Evolutionary conservation across 371 early-diverging fungal species (phyloP), one percentile per base, ranked within the genome.

Genomic region (Sporodiniella umbellata): DNA sequence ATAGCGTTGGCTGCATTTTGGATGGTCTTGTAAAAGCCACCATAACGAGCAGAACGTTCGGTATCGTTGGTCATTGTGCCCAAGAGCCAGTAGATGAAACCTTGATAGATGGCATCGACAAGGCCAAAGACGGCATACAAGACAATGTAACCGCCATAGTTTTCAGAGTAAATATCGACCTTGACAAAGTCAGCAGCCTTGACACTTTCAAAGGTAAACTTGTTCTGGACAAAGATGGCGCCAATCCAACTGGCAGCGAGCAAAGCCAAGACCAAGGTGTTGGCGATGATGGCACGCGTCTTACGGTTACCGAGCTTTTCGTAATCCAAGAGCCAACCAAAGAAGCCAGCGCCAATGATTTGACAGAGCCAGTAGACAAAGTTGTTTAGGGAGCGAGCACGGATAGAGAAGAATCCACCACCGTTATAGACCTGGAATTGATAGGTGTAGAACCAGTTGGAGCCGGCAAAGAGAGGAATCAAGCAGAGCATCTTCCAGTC

Each of bases 21-120:
- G 56, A 88, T 80, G 30, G 86, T 86, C 79, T 91, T 91, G 83
- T 91, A 91, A 76, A 84, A 89, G 6, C 90, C 90, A 53, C 84
- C 85, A 53, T 86, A 89, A 45, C 87, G 74, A 14, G 89, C 80
- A 44, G 85, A 70, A 52, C 76, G 70, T 50, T 79, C 82, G 63
- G 78, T 78, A 62, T 87, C 83, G 62, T 85, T 85, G 7, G 83
- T 76, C 64, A 88, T 65, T 15, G 86, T 77, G 23, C 87, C 87
- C 66, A 86, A 79, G 33, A 87, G 52, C 86, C 88, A 87, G 75
- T 87, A 86, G 38, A 76, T 73, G 42, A 79, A 80, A 62, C 79
- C 81, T 74, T 88, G 88, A 70, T 79, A 84, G 58, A 87, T 73
- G 48, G 90, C 80, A 71, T 90, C 90, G 24, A 62, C 64, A 12